A percentile compares a stretch with the other conserved stretches of the same genome.
Conservation (phyloP, 495 filamentous ascomycete genomes). For the Extremus antarcticus region DNA sequence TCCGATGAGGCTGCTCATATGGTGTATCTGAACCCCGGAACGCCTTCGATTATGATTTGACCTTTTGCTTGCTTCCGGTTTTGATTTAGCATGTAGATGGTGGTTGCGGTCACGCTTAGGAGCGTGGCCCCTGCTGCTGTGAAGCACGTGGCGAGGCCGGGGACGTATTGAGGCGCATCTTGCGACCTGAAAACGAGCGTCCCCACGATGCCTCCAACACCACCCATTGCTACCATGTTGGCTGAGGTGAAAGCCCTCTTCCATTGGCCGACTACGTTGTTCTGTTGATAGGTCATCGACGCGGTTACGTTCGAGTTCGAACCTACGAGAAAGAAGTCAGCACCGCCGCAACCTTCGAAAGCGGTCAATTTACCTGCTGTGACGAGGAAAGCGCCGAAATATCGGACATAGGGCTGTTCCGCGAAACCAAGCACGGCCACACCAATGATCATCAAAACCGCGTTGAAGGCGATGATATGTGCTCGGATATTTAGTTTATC, state of each 20-base stretch:
- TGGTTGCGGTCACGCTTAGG: not conserved
- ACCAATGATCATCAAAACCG: constrained; percentile 36
- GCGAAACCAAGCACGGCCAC: constrained; percentile 46
- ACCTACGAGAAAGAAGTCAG: not conserved
- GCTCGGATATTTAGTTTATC: constrained; percentile 50
- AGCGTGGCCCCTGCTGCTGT: not conserved
- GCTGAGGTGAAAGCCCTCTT: constrained; percentile 27
- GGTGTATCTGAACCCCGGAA: not conserved
- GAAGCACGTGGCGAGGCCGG: not conserved
- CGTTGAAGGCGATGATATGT: constrained; percentile 48
- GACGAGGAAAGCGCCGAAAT: constrained; percentile 56
- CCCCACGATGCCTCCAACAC: constrained; percentile 27
- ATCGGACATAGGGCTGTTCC: constrained; percentile 38
- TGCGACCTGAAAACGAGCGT: constrained; percentile 20
- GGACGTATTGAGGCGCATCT: constrained; percentile 1
- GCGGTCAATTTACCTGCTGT: constrained; percentile 34
- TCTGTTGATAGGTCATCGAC: constrained; percentile 29
- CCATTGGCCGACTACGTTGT: constrained; percentile 29
- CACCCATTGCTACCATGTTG: constrained; percentile 25
- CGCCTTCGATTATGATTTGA: not conserved
- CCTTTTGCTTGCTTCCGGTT: constrained; percentile 1
- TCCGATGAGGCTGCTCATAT: not conserved
- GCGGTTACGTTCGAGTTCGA: constrained; percentile 53
- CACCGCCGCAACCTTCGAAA: too few species aligned
- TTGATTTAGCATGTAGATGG: not conserved